A percentile compares a stretch with the other conserved stretches of the same genome.
phyloP scores from a whole-genome alignment of 2,329 filamentous ascomycete genomes.

The Sarocladium kiliense region DNA sequence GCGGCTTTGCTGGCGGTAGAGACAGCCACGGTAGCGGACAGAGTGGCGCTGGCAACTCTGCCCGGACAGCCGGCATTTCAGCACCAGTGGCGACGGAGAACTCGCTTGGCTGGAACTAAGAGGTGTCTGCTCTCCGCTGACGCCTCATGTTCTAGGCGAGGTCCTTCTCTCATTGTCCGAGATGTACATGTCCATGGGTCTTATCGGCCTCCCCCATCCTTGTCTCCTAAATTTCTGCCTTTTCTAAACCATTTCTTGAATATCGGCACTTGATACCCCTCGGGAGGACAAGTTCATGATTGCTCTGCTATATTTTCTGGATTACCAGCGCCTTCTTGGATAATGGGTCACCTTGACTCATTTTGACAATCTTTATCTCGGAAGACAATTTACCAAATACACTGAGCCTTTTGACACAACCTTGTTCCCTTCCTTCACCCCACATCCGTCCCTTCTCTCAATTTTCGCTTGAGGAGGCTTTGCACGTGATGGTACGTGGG shows the following conservation, averaged over 20 bases:
- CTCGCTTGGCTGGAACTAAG: conserved; percentile 90
- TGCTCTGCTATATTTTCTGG: neutral
- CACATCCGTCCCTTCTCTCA: neutral
- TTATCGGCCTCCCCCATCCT: neutral
- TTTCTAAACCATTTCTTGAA: neutral
- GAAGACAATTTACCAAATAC: neutral
- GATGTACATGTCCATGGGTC: neutral
- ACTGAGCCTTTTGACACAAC: neutral
- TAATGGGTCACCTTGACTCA: no score
- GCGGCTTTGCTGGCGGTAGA: conserved; percentile 41
- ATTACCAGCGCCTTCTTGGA: neutral
- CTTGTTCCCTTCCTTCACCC: neutral
- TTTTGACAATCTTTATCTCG: neutral
- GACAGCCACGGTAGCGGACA: conserved; percentile 64
- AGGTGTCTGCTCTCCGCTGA: neutral
- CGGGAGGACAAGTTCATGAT: conserved; percentile 9
- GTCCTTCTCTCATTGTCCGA: neutral
- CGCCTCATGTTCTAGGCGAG: neutral
- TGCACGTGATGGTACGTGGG: neutral
- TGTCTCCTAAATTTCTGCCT: neutral
- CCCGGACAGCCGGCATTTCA: conserved; percentile 65
- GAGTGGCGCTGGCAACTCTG: conserved; percentile 47
- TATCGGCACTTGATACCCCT: conserved; percentile 10
- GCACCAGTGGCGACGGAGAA: conserved; percentile 90
- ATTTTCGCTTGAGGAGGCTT: neutral